Base-by-base conservation (phyloP, 331 rosid genomes). In the Rhamnella rubrinervis region DNA sequence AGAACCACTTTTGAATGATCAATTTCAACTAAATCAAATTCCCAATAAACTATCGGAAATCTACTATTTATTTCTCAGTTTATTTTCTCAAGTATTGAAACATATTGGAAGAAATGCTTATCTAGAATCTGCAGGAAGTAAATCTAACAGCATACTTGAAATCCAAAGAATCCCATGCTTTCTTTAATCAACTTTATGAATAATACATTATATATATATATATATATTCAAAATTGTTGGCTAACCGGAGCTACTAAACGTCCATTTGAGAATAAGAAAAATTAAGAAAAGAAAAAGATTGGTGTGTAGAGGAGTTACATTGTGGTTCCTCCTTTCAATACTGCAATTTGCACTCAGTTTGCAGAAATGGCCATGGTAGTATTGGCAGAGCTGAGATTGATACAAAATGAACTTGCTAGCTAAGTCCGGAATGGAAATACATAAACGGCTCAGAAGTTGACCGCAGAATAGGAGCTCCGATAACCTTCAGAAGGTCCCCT, bases 391-490 rank as follows among this genome's bases (percentile, higher is more conserved):
- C 31, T 59, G 75, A 78, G 78, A 73, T 71, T 61, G 46, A 67
- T 59, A 46, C 18, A 50, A 71, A 64, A 61, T 76, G 71, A 71
- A 44, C 60, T 84, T 78, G 56, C 78, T 80, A 56, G 78, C 47
- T 47, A 58, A 31, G 68, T 70, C 81, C 70, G 51, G 59, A 77
- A 75, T 38, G 1, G 71, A 67, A 79, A 79, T 63, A 60, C 55
- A 53, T 41, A 66, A 31, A 31, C 0, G 44, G 23, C 77, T 91
- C 86, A 93, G 83, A 91, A 93, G 82, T 91, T 74, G 80, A 91
- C 98, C 11, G 88, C 81, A 60, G 97, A 91, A 78, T 93, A 88
- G 41, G 95, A 75, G 76, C 79, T 86, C 70, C 95, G 80, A 77
- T 88, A 62, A 72, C 91, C 91, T 81, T 85, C 68, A 26, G 97